These are phyloP conservation scores for Ophiostoma tasmaniense DNA, from an alignment of 2,329 filamentous ascomycete species.

Conservation along the genomic window DNA sequence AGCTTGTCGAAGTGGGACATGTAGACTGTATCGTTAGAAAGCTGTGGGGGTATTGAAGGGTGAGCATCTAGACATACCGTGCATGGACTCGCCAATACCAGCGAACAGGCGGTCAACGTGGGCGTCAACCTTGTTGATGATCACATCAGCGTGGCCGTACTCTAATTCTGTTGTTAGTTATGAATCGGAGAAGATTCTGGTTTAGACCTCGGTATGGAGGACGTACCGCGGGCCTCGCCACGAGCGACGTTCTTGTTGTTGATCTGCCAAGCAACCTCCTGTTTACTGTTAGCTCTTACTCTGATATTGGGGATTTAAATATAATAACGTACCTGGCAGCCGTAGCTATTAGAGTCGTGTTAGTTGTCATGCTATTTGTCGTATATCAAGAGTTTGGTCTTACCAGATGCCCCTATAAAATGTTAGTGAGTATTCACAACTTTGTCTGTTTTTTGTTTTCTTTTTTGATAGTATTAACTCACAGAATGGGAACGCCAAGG, in stretches of 20 bases:
- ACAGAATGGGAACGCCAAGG: constrained; percentile 30
- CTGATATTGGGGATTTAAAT: background rate
- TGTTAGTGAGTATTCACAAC: background rate
- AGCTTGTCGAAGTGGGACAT: constrained; percentile 64
- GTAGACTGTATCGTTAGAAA: constrained; percentile 41
- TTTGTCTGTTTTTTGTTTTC: background rate
- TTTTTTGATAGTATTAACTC: background rate
- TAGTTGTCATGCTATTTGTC: background rate
- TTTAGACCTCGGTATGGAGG: background rate
- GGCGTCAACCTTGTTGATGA: constrained; percentile 46
- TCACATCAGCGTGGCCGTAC: constrained; percentile 63
- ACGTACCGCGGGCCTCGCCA: constrained; percentile 45
- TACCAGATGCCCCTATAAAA: constrained; percentile 7
- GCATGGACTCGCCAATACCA: constrained; percentile 60
- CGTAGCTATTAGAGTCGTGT: background rate
- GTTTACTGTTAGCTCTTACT: background rate
- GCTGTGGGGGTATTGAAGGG: constrained; percentile 3
- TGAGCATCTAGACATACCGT: constrained; percentile 28
- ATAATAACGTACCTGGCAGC: background rate
- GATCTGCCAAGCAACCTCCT: constrained; percentile 20
- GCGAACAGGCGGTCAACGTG: constrained; percentile 74
- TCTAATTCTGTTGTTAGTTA: constrained; percentile 27
- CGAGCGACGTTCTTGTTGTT: constrained; percentile 52
- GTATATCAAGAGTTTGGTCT: background rate
- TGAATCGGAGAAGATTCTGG: background rate